Percentiles rank a stretch among this genome's conserved stretches.
Conservation (phyloP, 371 early-diverging fungal species). For the Mortierella sp. region DNA sequence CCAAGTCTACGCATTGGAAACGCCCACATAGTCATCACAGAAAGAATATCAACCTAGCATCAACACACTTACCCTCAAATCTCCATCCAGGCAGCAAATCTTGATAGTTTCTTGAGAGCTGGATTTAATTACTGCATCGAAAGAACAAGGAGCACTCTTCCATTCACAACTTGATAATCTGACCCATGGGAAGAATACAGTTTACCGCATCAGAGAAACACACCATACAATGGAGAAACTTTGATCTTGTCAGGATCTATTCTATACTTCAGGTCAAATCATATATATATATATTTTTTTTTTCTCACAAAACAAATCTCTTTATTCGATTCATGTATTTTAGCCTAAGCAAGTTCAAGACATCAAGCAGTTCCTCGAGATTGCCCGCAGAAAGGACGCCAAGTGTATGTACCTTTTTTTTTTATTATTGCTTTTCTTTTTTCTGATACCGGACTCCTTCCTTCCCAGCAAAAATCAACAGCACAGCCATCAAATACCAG, state of each 20-base stretch:
- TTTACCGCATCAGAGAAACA: no score
- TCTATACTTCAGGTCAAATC: background rate
- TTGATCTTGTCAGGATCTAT: conserved; percentile 2
- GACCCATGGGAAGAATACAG: no score
- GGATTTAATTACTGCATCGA: conserved; percentile 1
- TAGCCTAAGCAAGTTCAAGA: conserved; percentile 98
- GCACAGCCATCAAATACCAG: background rate
- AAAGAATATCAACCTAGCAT: background rate
- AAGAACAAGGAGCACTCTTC: background rate
- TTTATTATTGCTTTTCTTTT: background rate
- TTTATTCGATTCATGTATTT: background rate
- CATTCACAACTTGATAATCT: background rate
- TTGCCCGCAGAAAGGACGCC: conserved; percentile 97
- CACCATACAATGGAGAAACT: no score
- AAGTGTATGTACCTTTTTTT: conserved; percentile 69
- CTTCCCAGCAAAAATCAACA: background rate
- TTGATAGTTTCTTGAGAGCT: background rate
- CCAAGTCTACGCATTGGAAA: background rate
- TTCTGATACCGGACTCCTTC: background rate
- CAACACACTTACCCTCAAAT: background rate
- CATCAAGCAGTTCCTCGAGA: conserved; percentile 98
- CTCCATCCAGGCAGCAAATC: background rate
- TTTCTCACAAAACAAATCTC: background rate
- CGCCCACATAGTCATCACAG: background rate
- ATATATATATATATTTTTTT: background rate